These are phyloP conservation scores for Allium sativum DNA, from an alignment of 106 monocot genomes.

Conservation along the genomic window DNA sequence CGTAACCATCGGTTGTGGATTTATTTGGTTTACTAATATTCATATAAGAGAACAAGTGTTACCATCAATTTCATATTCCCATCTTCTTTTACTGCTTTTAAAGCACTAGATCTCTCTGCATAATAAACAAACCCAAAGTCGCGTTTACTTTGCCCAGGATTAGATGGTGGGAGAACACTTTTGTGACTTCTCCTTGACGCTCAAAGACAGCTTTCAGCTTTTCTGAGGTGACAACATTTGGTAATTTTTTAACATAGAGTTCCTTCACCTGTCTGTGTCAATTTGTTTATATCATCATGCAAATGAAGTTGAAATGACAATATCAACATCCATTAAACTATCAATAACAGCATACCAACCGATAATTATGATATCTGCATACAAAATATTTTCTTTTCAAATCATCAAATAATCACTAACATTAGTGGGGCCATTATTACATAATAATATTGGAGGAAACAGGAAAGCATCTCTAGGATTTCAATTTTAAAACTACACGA, in stretches of 20 bases:
- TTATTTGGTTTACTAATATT: neutral
- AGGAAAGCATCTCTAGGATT: too few species aligned
- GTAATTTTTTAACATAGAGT: constrained; percentile 90
- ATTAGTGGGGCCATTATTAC: too few species aligned
- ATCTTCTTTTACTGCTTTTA: constrained; percentile 68
- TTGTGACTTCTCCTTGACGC: constrained; percentile 74
- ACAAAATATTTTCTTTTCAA: too few species aligned
- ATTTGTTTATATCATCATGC: neutral
- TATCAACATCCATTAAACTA: too few species aligned
- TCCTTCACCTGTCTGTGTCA: constrained; percentile 52
- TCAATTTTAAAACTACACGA: too few species aligned
- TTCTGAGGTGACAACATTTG: constrained; percentile 62
- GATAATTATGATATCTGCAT: too few species aligned
- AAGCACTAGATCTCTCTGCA: constrained; percentile 58
- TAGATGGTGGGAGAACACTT: constrained; percentile 71
- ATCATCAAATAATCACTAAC: too few species aligned
- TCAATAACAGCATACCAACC: too few species aligned
- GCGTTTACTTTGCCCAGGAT: constrained; percentile 69
- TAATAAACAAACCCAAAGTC: constrained; percentile 96
- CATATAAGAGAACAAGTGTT: neutral
- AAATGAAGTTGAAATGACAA: neutral
- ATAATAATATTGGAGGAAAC: too few species aligned
- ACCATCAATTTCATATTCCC: constrained; percentile 96
- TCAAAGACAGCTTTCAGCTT: constrained; percentile 74
- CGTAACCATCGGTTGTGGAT: too few species aligned